phyloP scores from a whole-genome alignment of 2,329 filamentous ascomycete genomes.

The Cercospora sesami region DNA sequence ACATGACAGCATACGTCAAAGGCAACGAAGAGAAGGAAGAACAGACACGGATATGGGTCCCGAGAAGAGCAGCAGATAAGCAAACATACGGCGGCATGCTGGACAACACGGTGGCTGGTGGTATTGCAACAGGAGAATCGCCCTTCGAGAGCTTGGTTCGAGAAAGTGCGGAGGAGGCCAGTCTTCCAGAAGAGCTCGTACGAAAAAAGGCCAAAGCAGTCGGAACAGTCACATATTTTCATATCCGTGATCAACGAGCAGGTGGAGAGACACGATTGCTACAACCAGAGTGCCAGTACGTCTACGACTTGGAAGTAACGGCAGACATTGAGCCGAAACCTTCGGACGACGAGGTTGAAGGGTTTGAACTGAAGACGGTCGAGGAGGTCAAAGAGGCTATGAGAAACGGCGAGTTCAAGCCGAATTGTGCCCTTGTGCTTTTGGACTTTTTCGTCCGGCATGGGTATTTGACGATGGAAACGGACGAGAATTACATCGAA shows the following conservation, averaged over 20 bases:
- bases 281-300: conserved; percentile 87
- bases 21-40: conserved; percentile 43
- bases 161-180: conserved; percentile 87
- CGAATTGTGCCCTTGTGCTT: conserved; percentile 82
- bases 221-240: conserved; percentile 80
- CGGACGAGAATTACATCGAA: conserved; percentile 75
- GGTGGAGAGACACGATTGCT: conserved; percentile 79
- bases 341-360: conserved; percentile 84
- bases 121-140: conserved; percentile 76
- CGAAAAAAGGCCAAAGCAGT: conserved; percentile 58
- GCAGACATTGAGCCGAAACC: conserved; percentile 68
- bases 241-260: conserved; percentile 71
- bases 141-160: conserved; percentile 80
- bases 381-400: conserved; percentile 73
- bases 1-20: conserved; percentile 69
- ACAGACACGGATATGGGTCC: conserved; percentile 80
- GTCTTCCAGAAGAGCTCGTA: conserved; percentile 69
- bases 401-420: conserved; percentile 77
- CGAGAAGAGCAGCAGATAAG: conserved; percentile 72
- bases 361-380: conserved; percentile 75
- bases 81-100: conserved; percentile 88
- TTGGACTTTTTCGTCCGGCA: conserved; percentile 89
- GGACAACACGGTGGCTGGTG: conserved; percentile 90
- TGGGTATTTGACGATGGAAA: conserved; percentile 73
- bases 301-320: conserved; percentile 83